Evolutionary conservation across 1,284 basidiomycete genomes (phyloP), one percentile per base, ranked within the genome.

Genomic region (Boletus smithii): DNA sequence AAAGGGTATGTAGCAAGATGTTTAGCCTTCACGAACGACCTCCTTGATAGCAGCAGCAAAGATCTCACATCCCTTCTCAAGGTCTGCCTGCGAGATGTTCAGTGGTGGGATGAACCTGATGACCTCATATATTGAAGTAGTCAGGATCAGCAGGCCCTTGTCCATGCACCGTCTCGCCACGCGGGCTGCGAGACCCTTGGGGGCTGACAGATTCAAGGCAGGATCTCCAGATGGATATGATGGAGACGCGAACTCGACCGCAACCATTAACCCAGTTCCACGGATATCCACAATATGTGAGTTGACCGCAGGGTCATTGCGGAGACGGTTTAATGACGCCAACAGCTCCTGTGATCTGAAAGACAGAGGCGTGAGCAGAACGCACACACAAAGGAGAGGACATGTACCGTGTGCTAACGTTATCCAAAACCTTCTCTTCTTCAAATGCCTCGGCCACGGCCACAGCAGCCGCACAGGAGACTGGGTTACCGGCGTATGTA

Each of bases 401-500:
- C 33, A 59, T 70, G 16, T 62, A 85, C 80, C 91, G 78, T 13
- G 74, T 78, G 42, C 78, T 70, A 37, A 93, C 91, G 61, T 95
- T 95, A 9, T 79, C 79, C 30, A 92, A 73, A 41, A 94, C 76
- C 20, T 84, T 81, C 59, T 92, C 90, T 52, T 88, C 83, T 52
- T 71, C 73, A 69, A 95, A 84, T 1, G 78, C 85, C 45, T 95
- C 84, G 27, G 79, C 79, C 27, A 90, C 87, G 0, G 91, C 92
- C 32, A 85, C 75, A 10, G 84, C 92, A 14, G 93, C 93, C 0
- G 93, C 93, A 63, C 92, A 95, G 0, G 88, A 75, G 0, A 95
- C 88, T 0, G 89, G 85, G 61, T 94, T 95, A 24, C 93, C 93
- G 9, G 88, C 88, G 58, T 94, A 94, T 3, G 92, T 95, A 16